Evolutionary conservation across 805 yeast species (phyloP), one percentile per base, ranked within the genome.

Genomic region (Saccharomycopsis sp.): DNA sequence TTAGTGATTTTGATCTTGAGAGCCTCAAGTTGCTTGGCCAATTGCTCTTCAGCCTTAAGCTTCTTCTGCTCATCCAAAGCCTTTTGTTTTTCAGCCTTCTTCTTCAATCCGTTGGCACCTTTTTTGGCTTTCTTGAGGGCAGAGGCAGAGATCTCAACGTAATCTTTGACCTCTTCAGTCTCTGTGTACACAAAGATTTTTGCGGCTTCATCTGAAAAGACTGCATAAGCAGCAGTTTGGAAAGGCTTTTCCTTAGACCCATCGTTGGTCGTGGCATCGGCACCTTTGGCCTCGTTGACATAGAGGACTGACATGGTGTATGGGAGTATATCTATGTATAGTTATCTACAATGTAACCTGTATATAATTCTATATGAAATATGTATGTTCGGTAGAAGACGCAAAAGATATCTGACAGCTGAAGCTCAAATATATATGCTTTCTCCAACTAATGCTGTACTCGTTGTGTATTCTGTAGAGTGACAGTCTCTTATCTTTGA

Each of bases 101-200:
- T 93, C 74, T 83, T 89, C 63, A 94, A 76, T 3, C 96, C 93
- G 38, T 92, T 97, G 58, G 87, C 94, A 61, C 97, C 97, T 73
- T 94, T 94, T 73, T 89, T 89, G 66, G 98, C 97, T 75, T 93
- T 94, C 77, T 94, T 94, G 70, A 93, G 75, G 3, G 97, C 97
- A 56, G 96, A 85, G 3, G 97, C 90, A 17, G 91, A 78, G 69
- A 96, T 92, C 67, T 87, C 93, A 65, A 76, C 81, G 70, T 81
- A 93, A 34, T 73, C 84, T 47, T 79, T 82, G 63, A 75, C 77
- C 54, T 80, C 87, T 62, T 82, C 89, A 47, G 75, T 75, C 65
- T 80, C 80, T 67, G 85, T 86, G 73, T 77, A 83, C 47, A 86
- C 81, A 51, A 80, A 75, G 44, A 87, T 69, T 67, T 82, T 82